Conservation (phyloP, 192 early-diverging fungal genomes). For the Dissophora ornata region DNA sequence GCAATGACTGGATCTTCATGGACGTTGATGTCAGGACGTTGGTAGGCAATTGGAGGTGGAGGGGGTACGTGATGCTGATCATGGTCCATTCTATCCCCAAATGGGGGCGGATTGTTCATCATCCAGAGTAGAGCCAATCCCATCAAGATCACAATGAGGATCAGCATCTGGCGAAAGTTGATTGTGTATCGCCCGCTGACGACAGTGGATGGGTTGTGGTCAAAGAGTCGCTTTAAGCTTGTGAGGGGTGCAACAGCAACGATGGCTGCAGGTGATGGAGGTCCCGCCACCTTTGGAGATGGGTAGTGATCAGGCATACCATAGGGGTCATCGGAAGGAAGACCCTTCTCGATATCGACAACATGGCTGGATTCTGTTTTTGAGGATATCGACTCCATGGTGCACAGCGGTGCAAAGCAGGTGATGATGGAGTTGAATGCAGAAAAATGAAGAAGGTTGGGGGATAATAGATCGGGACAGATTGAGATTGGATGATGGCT, state of each 20-base stretch:
- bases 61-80: slow-evolving; percentile 6
- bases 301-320: not conserved
- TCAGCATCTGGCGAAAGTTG: slow-evolving; percentile 42
- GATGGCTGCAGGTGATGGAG: not conserved
- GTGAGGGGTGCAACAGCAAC: slow-evolving; percentile 22
- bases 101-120: not conserved
- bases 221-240: slow-evolving; percentile 31
- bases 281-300: slow-evolving; percentile 1
- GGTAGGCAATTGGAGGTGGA: not conserved
- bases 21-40: not conserved
- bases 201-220: slow-evolving; percentile 35
- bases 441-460: not conserved
- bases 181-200: slow-evolving; percentile 48
- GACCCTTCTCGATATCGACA: slow-evolving; percentile 35
- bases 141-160: slow-evolving; percentile 28
- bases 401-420: not conserved
- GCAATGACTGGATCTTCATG: not conserved
- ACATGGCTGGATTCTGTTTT: slow-evolving; percentile 6
- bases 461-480: not conserved
- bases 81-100: not conserved
- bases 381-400: slow-evolving; percentile 23
- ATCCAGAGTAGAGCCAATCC: slow-evolving; percentile 24
- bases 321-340: not conserved
- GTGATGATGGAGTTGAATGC: not conserved
- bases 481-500: too few relatives aligned